Base-by-base conservation (phyloP, 306 rosid species). In the Glycine soja region DNA sequence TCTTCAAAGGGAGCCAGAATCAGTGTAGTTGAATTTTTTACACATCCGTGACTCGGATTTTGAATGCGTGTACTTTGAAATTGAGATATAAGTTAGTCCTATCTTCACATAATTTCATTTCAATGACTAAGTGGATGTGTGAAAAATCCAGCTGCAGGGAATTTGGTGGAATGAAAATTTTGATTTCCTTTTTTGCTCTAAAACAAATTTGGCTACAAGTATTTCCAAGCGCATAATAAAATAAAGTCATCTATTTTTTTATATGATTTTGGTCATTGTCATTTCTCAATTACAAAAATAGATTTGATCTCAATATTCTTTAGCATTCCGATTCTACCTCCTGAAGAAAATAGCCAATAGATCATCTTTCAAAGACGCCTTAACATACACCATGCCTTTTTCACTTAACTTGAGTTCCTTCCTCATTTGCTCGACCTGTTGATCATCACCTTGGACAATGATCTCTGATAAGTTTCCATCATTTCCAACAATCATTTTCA, bases 371-470 rank as follows among this genome's bases (percentile, higher is more conserved):
- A 7, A 86, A 87, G 24, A 90, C 70, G n/a, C 94, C 97, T 76
- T 92, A 36, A 90, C 95, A 67, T 89, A 94, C 34, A 89, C 98
- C 96, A 92, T 89, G 24, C 97, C 98, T 34, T 94, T 94, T 72
- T 92, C 96, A 48, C 90, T 92, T 11, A 89, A 84, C 78, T 82
- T 83, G 53, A 94, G 95, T 54, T 94, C 95, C 88, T 87, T 90
- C 47, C 98, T 83, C 94, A 89, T 81, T 74, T 90, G 97, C 76
- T 92, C 95, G 0, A 92, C 95, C 74, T 94, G 98, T 81, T 94
- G 98, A 75, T 94, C 97, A 64, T 94, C 97, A 53, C 97, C 98
- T 86, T 88, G 93, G 72, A 92, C 98, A 11, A 87, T 4, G 14
- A 94, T 75, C 88, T 94, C 98, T 5, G 91, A 83, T 9, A 82